Conservation (phyloP, 108 stramenopile species). For the Schizochytrium sp. region DNA sequence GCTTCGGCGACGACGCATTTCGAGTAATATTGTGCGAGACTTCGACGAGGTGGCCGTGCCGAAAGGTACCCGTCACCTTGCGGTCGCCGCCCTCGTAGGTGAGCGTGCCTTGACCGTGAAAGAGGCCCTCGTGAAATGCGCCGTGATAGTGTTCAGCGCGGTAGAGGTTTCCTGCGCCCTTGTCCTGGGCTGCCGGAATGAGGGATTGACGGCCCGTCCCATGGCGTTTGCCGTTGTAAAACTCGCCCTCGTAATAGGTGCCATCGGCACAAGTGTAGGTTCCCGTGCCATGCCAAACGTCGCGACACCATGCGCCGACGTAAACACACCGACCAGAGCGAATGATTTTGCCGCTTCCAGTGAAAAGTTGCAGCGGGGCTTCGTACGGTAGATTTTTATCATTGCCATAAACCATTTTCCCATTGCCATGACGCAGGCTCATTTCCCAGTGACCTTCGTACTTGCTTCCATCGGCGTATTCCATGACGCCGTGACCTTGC, state of each 20-base stretch:
- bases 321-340: not conserved
- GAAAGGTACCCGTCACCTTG: not conserved
- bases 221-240: not conserved
- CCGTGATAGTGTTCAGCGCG: not conserved
- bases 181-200: not conserved
- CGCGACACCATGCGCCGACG: not conserved
- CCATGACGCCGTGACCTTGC: not conserved
- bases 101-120: not conserved
- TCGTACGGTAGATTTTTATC: not conserved
- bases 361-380: not conserved
- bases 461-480: not conserved
- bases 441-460: constrained; percentile 4
- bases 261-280: not conserved
- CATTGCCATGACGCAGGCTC: not conserved
- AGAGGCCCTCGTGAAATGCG: not conserved
- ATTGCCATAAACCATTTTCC: not conserved
- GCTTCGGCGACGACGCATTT: too few species aligned
- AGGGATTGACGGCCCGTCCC: not conserved
- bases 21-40: not conserved
- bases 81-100: not conserved
- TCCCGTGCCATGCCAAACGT: not conserved
- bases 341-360: not conserved
- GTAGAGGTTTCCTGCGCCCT: not conserved
- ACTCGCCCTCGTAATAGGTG: not conserved
- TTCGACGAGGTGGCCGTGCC: not conserved